Percentiles rank a stretch among this genome's conserved stretches.
Evolutionary conservation across 2,329 filamentous ascomycete species (phyloP).

Genomic region (Orbilia javanica): DNA sequence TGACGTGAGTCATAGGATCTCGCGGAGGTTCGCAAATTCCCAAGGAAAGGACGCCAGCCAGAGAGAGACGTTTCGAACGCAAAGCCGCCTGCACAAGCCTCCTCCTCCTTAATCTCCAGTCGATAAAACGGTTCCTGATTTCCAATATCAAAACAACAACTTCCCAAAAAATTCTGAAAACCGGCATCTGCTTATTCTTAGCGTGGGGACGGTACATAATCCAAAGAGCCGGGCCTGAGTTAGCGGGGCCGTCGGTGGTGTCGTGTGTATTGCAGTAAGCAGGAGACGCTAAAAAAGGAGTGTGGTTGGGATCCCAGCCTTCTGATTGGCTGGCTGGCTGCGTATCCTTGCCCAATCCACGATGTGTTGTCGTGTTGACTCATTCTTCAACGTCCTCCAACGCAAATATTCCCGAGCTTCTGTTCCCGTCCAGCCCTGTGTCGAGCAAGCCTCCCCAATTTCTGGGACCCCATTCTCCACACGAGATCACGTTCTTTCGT

Average conservation of each 20-base stretch:
- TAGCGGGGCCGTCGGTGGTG: constrained; percentile 46
- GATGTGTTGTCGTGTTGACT: constrained; percentile 52
- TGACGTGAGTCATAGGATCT: constrained; percentile 58
- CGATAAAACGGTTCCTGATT: constrained; percentile 31
- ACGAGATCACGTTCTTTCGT: constrained; percentile 56
- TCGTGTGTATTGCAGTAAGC: constrained; percentile 34
- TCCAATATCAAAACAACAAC: constrained; percentile 49
- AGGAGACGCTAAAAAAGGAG: constrained; percentile 38
- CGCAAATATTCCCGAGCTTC: constrained; percentile 24
- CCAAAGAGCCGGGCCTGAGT: constrained; percentile 50
- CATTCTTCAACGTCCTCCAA: constrained; percentile 29
- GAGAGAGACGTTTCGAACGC: constrained; percentile 50
- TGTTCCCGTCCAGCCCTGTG: constrained; percentile 6
- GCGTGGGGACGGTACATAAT: constrained; percentile 48
- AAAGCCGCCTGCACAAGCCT: constrained; percentile 46
- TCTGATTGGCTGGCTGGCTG: constrained; percentile 22
- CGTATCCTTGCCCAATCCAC: constrained; percentile 13
- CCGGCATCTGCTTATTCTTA: constrained; percentile 33
- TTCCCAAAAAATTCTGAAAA: constrained; percentile 26
- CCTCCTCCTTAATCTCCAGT: constrained; percentile 57
- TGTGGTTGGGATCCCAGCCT: constrained; percentile 6
- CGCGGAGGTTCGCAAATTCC: constrained; percentile 58
- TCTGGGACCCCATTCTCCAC: constrained; percentile 20
- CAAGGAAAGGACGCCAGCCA: constrained; percentile 18
- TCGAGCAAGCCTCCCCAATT: constrained; percentile 47